Conservation (phyloP, 179 eudicot species). For the Pouteria campechiana region DNA sequence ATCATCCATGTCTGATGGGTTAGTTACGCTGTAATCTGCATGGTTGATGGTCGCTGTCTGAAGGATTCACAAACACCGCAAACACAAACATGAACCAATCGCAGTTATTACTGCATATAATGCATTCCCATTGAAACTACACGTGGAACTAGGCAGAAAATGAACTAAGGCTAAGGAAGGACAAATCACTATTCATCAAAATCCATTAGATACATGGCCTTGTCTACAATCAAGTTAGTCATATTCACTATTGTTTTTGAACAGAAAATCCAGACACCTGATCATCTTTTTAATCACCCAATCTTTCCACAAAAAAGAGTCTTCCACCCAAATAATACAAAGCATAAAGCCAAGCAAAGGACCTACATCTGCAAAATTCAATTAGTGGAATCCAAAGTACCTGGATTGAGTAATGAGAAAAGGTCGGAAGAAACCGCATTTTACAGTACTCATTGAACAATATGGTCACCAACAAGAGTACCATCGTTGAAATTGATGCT, state of each 20-base stretch:
- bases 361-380: neutral
- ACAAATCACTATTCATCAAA: too few species aligned
- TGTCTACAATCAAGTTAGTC: too few species aligned
- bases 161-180: too few species aligned
- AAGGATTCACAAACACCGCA: too few species aligned
- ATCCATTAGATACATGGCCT: too few species aligned
- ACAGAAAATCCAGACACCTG: too few species aligned
- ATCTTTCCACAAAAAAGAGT: too few species aligned
- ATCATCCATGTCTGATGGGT: too few species aligned
- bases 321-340: neutral
- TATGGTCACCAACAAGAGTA: conserved; percentile 54
- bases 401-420: conserved; percentile 45
- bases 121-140: neutral
- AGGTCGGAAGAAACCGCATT: conserved; percentile 79
- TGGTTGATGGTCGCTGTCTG: too few species aligned
- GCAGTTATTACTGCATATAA: neutral
- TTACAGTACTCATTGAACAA: conserved; percentile 91
- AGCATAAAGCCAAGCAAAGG: neutral
- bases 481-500: conserved; percentile 68
- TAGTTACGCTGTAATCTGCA: too few species aligned
- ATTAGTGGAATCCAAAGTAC: conserved; percentile 19
- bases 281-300: too few species aligned
- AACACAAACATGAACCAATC: neutral
- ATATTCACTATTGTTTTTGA: too few species aligned
- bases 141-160: neutral